Conservation (phyloP, 306 rosid species). For the Rosa chinensis region DNA sequence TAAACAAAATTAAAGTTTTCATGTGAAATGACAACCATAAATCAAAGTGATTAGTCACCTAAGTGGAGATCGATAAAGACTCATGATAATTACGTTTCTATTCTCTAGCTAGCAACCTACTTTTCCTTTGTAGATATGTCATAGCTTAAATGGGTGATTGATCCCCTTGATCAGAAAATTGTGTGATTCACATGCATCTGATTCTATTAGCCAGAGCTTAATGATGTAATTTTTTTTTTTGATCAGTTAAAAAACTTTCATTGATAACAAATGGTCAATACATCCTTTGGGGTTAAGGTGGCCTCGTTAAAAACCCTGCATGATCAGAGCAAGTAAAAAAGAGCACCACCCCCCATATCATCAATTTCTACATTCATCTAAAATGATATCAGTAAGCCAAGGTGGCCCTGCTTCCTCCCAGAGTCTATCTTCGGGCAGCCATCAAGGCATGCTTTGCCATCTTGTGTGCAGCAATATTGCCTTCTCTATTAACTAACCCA, state of each 20-base stretch:
- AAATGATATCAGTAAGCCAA: too few relatives aligned
- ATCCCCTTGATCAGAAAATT: not conserved
- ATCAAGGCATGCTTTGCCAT: too few relatives aligned
- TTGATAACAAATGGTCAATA: too few relatives aligned
- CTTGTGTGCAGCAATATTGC: too few relatives aligned
- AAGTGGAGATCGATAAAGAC: constrained; percentile 2
- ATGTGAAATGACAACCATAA: not conserved
- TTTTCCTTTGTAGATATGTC: not conserved
- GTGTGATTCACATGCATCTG: not conserved
- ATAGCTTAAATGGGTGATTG: not conserved
- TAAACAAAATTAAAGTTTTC: not conserved
- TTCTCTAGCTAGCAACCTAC: not conserved
- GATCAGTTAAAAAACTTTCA: too few relatives aligned
- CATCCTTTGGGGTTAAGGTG: too few relatives aligned
- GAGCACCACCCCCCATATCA: too few relatives aligned
- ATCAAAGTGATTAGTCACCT: constrained; percentile 14
- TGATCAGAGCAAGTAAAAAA: too few relatives aligned
- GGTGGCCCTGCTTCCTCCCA: too few relatives aligned
- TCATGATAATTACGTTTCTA: not conserved
- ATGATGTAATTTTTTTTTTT: not conserved
- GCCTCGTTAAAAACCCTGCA: too few relatives aligned
- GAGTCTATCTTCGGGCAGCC: too few relatives aligned
- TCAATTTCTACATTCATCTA: too few relatives aligned
- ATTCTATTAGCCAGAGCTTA: not conserved
- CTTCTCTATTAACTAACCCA: not conserved